These are phyloP conservation scores for Lentinus brumalis DNA, from an alignment of 768 basidiomycete species.

Conservation along the genomic window DNA sequence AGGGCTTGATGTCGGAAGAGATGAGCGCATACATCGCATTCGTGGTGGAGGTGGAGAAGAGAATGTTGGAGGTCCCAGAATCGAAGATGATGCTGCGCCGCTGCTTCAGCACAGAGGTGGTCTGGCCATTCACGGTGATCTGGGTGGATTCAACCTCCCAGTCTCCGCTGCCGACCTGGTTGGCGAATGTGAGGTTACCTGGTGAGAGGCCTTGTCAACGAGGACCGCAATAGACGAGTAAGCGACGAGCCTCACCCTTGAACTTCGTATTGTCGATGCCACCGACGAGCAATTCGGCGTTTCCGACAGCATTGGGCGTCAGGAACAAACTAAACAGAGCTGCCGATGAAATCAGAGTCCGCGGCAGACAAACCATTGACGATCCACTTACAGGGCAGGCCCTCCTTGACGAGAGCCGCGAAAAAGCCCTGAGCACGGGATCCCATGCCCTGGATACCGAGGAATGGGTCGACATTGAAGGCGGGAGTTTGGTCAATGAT, in stretches of 20 bases:
- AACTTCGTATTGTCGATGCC: slow-evolving; percentile 56
- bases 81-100: slow-evolving; percentile 55
- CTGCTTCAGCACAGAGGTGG: slow-evolving; percentile 42
- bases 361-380: background rate
- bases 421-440: slow-evolving; percentile 54
- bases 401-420: slow-evolving; percentile 46
- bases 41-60: slow-evolving; percentile 51
- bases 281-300: slow-evolving; percentile 55
- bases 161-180: slow-evolving; percentile 38
- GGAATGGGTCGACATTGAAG: slow-evolving; percentile 57
- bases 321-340: slow-evolving; percentile 55
- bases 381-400: slow-evolving; percentile 47
- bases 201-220: background rate
- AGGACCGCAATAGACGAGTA: background rate
- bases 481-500: slow-evolving; percentile 55
- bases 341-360: slow-evolving; percentile 16
- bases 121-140: slow-evolving; percentile 55
- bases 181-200: slow-evolving; percentile 48
- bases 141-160: slow-evolving; percentile 51
- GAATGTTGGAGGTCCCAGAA: slow-evolving; percentile 57
- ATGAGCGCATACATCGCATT: slow-evolving; percentile 60
- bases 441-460: slow-evolving; percentile 58
- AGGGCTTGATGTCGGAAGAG: slow-evolving; percentile 57
- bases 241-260: slow-evolving; percentile 34
- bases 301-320: slow-evolving; percentile 38